Conservation (phyloP, 1,139 yeast species). For the Wickerhamiella pararugosa region DNA sequence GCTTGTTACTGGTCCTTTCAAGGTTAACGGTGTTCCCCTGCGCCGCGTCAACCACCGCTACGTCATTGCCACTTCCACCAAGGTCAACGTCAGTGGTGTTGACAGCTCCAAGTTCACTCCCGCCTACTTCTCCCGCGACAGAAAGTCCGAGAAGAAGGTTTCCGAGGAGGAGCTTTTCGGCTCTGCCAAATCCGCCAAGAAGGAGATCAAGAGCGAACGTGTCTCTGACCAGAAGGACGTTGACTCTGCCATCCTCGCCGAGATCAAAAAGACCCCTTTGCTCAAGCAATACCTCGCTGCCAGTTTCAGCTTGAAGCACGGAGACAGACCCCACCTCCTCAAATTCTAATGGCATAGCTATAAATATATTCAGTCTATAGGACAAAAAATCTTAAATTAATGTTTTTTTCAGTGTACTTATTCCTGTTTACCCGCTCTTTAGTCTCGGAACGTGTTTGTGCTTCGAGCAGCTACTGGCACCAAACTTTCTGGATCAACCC, state of each 20-base stretch:
- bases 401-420: too few species aligned
- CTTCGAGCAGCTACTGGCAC: too few species aligned
- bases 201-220: constrained; percentile 90
- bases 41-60: constrained; percentile 98
- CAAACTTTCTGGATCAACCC: too few species aligned
- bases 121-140: constrained; percentile 96
- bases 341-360: constrained; percentile 49
- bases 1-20: constrained; percentile 98
- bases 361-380: not conserved
- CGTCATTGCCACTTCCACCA: constrained; percentile 97
- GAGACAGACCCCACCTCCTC: constrained; percentile 98
- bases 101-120: constrained; percentile 76
- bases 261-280: constrained; percentile 95
- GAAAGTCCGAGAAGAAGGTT: constrained; percentile 56
- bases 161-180: constrained; percentile 77
- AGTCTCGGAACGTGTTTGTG: too few species aligned
- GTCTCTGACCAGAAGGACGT: constrained; percentile 95
- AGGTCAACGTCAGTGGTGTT: constrained; percentile 63
- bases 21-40: constrained; percentile 99
- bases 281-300: constrained; percentile 96
- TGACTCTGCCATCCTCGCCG: constrained; percentile 86
- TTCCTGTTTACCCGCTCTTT: too few species aligned
- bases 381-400: too few species aligned
- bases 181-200: constrained; percentile 58
- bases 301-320: constrained; percentile 94